These are phyloP conservation scores for Oligophagozyma castellii DNA, from an alignment of 1,139 yeast genomes.

Conservation along the genomic window DNA sequence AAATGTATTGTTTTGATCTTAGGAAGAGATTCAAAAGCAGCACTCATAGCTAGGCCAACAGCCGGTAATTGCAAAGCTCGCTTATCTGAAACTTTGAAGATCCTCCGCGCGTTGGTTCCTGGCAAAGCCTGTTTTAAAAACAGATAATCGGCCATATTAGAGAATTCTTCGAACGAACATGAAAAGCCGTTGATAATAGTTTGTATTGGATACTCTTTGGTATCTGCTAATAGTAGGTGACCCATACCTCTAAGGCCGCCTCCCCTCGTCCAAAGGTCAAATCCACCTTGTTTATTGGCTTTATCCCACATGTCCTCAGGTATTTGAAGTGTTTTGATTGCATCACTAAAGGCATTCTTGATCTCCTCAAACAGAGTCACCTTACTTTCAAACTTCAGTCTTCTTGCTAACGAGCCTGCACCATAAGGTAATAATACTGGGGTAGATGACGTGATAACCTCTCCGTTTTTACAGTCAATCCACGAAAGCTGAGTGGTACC, in stretches of 20 bases:
- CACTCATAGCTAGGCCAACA: constrained; percentile 44
- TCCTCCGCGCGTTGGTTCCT: constrained; percentile 25
- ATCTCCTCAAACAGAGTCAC: constrained; percentile 35
- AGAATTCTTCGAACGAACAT: constrained; percentile 37
- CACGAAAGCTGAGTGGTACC: constrained; percentile 53
- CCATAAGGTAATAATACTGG: constrained; percentile 57
- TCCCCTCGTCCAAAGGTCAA: constrained; percentile 48
- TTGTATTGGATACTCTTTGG: constrained; percentile 39
- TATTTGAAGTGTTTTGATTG: constrained; percentile 33
- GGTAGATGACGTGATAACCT: constrained; percentile 35
- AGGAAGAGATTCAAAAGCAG: constrained; percentile 46
- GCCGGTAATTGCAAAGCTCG: constrained; percentile 52
- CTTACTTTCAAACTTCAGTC: constrained; percentile 35
- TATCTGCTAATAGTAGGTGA: constrained; percentile 39
- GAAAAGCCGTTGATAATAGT: constrained; percentile 55
- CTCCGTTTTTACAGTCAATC: constrained; percentile 42
- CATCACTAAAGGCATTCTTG: constrained; percentile 32
- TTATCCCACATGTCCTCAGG: constrained; percentile 32
- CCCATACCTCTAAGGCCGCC: constrained; percentile 59
- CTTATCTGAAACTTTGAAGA: constrained; percentile 47
- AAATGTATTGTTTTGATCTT: constrained; percentile 44
- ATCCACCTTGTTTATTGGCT: constrained; percentile 41
- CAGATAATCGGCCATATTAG: constrained; percentile 34
- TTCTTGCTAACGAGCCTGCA: constrained; percentile 45
- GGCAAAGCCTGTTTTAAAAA: constrained; percentile 33